Evolutionary conservation across 2,329 filamentous ascomycete genomes (phyloP).

Genomic region (Trichoderma pleuroti): DNA sequence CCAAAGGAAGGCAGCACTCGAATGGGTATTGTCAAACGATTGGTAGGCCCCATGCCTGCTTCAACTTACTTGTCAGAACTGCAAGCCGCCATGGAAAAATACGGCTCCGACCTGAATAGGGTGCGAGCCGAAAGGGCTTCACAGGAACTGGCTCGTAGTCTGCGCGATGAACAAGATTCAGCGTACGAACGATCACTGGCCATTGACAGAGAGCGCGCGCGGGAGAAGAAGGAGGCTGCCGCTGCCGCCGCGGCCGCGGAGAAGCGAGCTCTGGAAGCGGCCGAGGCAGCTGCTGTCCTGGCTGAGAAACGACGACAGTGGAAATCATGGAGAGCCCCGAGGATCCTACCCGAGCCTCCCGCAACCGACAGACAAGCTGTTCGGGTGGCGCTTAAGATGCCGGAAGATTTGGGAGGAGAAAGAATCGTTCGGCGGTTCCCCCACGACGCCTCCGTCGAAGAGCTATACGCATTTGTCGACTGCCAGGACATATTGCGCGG

Average conservation of each 20-base stretch:
- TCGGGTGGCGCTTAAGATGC: conserved; percentile 65
- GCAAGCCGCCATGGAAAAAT: conserved; percentile 67
- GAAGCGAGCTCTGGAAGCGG: conserved; percentile 56
- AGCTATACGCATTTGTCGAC: conserved; percentile 94
- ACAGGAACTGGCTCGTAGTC: conserved; percentile 73
- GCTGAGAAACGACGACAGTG: conserved; percentile 59
- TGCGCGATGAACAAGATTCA: conserved; percentile 85
- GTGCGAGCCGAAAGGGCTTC: conserved; percentile 74
- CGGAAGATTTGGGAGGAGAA: conserved; percentile 58
- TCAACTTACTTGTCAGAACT: conserved; percentile 73
- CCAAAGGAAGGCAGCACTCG: conserved; percentile 77
- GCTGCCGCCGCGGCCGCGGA: conserved; percentile 65
- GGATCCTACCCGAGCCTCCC: conserved; percentile 65
- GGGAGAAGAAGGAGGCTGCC: conserved; percentile 72
- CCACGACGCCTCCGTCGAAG: conserved; percentile 69
- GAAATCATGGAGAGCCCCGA: conserved; percentile 72
- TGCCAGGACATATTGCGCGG: conserved; percentile 67
- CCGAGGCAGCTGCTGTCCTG: conserved; percentile 55
- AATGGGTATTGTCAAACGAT: conserved; percentile 84
- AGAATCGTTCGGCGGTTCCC: conserved; percentile 75
- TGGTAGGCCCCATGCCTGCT: conserved; percentile 68
- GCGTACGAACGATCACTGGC: conserved; percentile 92
- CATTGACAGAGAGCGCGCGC: conserved; percentile 78
- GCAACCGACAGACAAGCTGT: conserved; percentile 63
- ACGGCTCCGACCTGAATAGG: conserved; percentile 69